These are phyloP conservation scores for Purshia tridentata DNA, from an alignment of 306 rosid genomes.

Conservation along the genomic window DNA sequence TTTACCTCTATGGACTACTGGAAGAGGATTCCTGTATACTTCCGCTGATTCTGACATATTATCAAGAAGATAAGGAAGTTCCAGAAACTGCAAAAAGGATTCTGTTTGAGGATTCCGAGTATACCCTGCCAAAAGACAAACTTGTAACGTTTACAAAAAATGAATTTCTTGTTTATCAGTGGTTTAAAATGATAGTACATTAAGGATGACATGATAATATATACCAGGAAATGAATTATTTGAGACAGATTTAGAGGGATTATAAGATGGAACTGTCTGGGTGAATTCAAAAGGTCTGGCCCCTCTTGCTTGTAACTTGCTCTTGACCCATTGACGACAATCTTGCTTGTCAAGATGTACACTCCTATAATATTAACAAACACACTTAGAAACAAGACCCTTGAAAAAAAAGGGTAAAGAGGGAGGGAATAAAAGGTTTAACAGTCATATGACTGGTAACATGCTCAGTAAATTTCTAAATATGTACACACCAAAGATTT, in stretches of 20 bases:
- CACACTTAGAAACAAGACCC: conserved; percentile 16
- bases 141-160: not conserved
- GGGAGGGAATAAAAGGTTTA: conserved; percentile 8
- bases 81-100: conserved; percentile 75
- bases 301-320: conserved; percentile 66
- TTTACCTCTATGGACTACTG: conserved; percentile 54
- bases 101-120: conserved; percentile 81
- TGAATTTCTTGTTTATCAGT: conserved; percentile 1
- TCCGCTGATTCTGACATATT: conserved; percentile 40
- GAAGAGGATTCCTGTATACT: conserved; percentile 40
- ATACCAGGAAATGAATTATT: conserved; percentile 41
- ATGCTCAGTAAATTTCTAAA: conserved; percentile 15
- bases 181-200: not conserved
- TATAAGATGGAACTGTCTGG: conserved; percentile 66
- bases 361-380: conserved; percentile 39
- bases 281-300: conserved; percentile 72
- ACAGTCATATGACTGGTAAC: not conserved
- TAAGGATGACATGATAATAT: conserved; percentile 14
- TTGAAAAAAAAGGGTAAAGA: not conserved
- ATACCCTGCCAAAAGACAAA: conserved; percentile 42
- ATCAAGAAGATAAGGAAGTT: conserved; percentile 87
- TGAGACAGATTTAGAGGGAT: conserved; percentile 51
- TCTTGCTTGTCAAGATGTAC: conserved; percentile 50
- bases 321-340: conserved; percentile 70
- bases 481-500: conserved; percentile 58